These are phyloP conservation scores for Acmispon strigosus DNA, from an alignment of 306 rosid species.

Conservation along the genomic window DNA sequence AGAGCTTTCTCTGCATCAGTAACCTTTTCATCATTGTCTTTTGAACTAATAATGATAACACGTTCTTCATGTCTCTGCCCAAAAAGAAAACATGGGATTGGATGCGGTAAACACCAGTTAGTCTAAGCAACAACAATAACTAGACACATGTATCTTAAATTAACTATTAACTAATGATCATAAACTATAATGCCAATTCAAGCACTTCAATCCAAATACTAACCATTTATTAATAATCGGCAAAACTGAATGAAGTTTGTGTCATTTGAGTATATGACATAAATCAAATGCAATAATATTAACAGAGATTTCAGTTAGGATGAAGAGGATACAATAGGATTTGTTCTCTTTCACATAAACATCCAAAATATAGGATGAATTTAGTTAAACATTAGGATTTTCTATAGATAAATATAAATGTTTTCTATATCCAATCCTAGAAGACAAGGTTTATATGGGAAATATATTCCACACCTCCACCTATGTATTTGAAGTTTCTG, in stretches of 20 bases:
- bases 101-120: constrained; percentile 3
- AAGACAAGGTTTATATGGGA: not conserved
- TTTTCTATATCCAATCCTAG: not conserved
- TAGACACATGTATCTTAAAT: not conserved
- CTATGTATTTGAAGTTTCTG: not conserved
- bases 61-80: constrained; percentile 90
- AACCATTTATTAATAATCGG: not conserved
- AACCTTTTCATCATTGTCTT: constrained; percentile 52
- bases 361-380: not conserved
- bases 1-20: constrained; percentile 90
- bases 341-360: not conserved
- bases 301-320: not conserved
- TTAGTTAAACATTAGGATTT: not conserved
- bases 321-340: not conserved
- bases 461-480: not conserved
- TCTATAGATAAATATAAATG: not conserved
- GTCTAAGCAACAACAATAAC: not conserved
- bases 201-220: constrained; percentile 1
- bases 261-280: not conserved
- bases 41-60: constrained; percentile 84
- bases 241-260: constrained; percentile 5
- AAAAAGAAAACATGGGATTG: constrained; percentile 17
- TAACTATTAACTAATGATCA: not conserved
- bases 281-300: not conserved
- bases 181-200: not conserved